Evolutionary conservation across 208 protist genomes (phyloP), one percentile per base, ranked within the genome.

Genomic region (Willaertia magna): DNA sequence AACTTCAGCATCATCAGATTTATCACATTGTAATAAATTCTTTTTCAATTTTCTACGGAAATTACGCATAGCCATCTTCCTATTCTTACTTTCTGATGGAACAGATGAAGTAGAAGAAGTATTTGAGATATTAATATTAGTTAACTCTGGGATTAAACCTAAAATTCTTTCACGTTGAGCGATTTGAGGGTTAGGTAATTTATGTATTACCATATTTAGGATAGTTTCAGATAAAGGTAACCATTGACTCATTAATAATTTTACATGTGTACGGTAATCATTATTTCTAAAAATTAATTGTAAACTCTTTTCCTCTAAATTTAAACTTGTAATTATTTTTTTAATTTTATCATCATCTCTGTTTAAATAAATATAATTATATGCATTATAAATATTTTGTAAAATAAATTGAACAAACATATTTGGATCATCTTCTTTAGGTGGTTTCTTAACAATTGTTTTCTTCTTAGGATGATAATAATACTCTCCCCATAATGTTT

Each of bases 391-490:
- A 85, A 99, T 92, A 47, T 93, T 94, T 85, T 98, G 93, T 42
- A 99, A 92, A 81, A 98, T 93, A 61, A 99, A 93, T 90, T 98
- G 95, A 74, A 98, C 96, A 82, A 97, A 98, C 79, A 99, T 91
- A 30, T 94, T 94, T 30, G 89, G 91, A 67, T 97, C 92, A 75
- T 94, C 94, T 47, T 89, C 89, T 86, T 93, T 92, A 48, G 88
- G 89, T 34, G 92, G 91, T 43, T 88, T 92, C 12, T 67, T 89
- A 40, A 91, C 89, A 34, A 99, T 93, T 0, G 87, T 90, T 90
- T 98, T 98, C 40, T 90, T 94, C 89, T 98, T 98, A 20, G 92
- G 86, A 89, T 98, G 91, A 76, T 97, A 92, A 92, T 98, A 99
- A 88, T 93, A 94, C 30, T 98, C 94, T 26, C 97, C 98, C 97